phyloP scores from a whole-genome alignment of 805 yeast species.

The Wickerhamomyces bisporus region DNA sequence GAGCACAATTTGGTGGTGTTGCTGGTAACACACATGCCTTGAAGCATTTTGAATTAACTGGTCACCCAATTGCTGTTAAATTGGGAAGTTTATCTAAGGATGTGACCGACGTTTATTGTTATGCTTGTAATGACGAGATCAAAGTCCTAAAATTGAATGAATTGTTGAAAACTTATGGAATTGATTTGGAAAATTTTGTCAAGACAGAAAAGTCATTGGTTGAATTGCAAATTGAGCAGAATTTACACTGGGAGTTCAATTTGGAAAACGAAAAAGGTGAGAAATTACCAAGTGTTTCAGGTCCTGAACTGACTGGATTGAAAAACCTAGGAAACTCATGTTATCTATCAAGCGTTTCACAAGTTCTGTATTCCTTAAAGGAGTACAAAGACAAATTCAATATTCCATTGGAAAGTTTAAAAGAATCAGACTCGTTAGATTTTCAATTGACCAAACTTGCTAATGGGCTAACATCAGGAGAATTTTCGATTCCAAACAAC shows the following conservation, averaged over 20 bases:
- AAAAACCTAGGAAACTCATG: slow-evolving; percentile 92
- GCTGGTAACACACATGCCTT: slow-evolving; percentile 95
- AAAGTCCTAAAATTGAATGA: slow-evolving; percentile 54
- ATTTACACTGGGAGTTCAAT: slow-evolving; percentile 87
- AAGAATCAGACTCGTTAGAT: slow-evolving; percentile 44
- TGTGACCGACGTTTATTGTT: slow-evolving; percentile 85
- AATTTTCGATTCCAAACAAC: slow-evolving; percentile 57
- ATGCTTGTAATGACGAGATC: slow-evolving; percentile 84
- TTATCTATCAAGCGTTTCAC: slow-evolving; percentile 78
- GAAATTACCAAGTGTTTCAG: slow-evolving; percentile 59
- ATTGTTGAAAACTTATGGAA: slow-evolving; percentile 55
- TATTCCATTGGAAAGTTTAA: slow-evolving; percentile 32
- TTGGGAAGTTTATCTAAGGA: slow-evolving; percentile 80
- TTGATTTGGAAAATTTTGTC: slow-evolving; percentile 46
- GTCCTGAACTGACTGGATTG: slow-evolving; percentile 76
- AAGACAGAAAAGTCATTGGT: slow-evolving; percentile 86
- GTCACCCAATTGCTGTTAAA: slow-evolving; percentile 84
- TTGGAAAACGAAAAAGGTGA: slow-evolving; percentile 70
- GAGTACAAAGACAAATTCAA: slow-evolving; percentile 24
- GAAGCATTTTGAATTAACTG: slow-evolving; percentile 51
- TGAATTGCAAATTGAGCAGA: slow-evolving; percentile 90
- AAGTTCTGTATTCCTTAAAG: slow-evolving; percentile 48
- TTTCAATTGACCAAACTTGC: slow-evolving; percentile 75
- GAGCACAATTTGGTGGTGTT: slow-evolving; percentile 89
- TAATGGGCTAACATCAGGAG: slow-evolving; percentile 73